These are phyloP conservation scores for Oryza glumipatula DNA, from an alignment of 176 grass and related monocot genomes.

Conservation along the genomic window DNA sequence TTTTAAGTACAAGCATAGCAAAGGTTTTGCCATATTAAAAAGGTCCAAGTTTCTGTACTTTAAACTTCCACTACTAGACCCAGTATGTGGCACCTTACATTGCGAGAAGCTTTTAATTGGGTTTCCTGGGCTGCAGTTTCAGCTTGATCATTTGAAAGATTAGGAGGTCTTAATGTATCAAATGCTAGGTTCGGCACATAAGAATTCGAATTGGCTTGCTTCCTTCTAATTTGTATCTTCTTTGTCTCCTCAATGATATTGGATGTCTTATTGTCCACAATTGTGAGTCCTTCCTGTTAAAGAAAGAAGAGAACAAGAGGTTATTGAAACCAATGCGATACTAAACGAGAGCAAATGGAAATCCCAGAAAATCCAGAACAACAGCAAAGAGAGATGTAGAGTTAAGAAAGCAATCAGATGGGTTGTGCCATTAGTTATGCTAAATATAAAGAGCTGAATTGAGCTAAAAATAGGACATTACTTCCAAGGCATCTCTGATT, in stretches of 20 bases:
- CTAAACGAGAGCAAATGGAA: background rate
- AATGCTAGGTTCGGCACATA: slow-evolving; percentile 13
- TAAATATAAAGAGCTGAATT: background rate
- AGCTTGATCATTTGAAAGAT: slow-evolving; percentile 28
- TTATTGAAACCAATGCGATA: background rate
- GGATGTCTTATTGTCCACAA: slow-evolving; percentile 59
- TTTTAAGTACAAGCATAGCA: background rate
- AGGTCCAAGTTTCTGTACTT: background rate
- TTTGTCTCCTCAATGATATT: slow-evolving; percentile 68
- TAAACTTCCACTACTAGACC: background rate
- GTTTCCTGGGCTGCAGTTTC: slow-evolving; percentile 31
- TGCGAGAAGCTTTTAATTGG: slow-evolving; percentile 67
- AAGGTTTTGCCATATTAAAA: background rate
- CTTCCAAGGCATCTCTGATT: slow-evolving; percentile 86
- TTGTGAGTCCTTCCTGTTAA: slow-evolving; percentile 56
- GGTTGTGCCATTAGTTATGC: background rate
- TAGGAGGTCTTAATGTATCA: slow-evolving; percentile 28
- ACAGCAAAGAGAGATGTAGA: background rate
- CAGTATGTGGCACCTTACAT: slow-evolving; percentile 71
- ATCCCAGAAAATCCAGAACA: background rate
- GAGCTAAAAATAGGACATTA: slow-evolving; percentile 37
- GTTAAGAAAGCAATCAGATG: background rate
- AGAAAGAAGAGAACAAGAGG: background rate
- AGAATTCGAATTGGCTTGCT: slow-evolving; percentile 30
- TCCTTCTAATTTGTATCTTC: slow-evolving; percentile 72